A percentile compares a stretch with the other conserved stretches of the same genome.
Evolutionary conservation across 768 basidiomycete genomes (phyloP).

Genomic region (Rubroboletus pulcherrimus): DNA sequence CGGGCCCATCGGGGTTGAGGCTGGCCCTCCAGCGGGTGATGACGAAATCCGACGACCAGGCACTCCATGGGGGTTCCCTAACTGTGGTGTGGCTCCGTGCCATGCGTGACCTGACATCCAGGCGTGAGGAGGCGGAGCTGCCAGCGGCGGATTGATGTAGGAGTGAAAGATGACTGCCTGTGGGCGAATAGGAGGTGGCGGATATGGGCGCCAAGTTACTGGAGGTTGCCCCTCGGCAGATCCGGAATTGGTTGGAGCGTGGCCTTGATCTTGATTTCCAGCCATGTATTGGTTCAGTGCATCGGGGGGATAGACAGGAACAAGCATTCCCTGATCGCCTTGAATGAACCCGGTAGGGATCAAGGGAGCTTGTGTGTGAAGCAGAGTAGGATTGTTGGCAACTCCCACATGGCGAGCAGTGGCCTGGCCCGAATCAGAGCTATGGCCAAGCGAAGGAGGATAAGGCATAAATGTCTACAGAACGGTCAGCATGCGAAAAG

Average conservation of each 20-base stretch:
- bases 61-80: slow-evolving; percentile 11
- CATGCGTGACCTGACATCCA: slow-evolving; percentile 28
- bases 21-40: slow-evolving; percentile 15
- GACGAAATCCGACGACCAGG: slow-evolving; percentile 16
- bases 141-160: slow-evolving; percentile 24
- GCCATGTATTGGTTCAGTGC: slow-evolving; percentile 69
- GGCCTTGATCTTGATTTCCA: slow-evolving; percentile 32
- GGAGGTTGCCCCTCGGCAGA: slow-evolving; percentile 29
- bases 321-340: slow-evolving; percentile 67
- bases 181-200: slow-evolving; percentile 31
- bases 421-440: slow-evolving; percentile 24
- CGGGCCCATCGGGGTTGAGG: slow-evolving; percentile 9
- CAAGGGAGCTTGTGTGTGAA: slow-evolving; percentile 49
- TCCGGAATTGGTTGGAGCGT: slow-evolving; percentile 15
- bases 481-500: slow-evolving; percentile 7
- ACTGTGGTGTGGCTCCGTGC: slow-evolving; percentile 20
- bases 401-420: slow-evolving; percentile 17
- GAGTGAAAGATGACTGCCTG: slow-evolving; percentile 31
- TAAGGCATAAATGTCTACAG: slow-evolving; percentile 49
- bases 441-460: slow-evolving; percentile 36
- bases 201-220: slow-evolving; percentile 33
- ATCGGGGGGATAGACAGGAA: slow-evolving; percentile 68
- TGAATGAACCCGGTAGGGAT: slow-evolving; percentile 68
- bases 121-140: slow-evolving; percentile 16
- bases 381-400: slow-evolving; percentile 8